Evolutionary conservation across 805 yeast genomes (phyloP).

Genomic region (Lachancea quebecensis): DNA sequence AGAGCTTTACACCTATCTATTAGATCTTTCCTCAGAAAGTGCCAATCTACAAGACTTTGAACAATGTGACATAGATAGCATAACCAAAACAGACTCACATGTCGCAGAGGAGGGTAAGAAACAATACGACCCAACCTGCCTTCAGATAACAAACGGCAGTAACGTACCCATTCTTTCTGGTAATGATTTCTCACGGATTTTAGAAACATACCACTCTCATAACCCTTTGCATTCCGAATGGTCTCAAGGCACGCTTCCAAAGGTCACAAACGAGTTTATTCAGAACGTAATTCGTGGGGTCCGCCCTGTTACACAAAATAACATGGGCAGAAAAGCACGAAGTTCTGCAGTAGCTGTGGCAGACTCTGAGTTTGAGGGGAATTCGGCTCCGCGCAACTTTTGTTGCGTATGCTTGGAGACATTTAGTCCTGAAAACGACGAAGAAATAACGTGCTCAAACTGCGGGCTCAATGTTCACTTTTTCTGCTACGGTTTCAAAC

Average conservation of each 20-base stretch:
- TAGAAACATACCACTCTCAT: conserved; percentile 1
- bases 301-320: background rate
- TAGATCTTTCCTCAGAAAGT: background rate
- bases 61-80: background rate
- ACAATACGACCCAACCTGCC: background rate
- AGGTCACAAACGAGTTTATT: background rate
- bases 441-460: conserved; percentile 41
- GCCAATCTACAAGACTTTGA: background rate
- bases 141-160: conserved; percentile 2
- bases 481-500: conserved; percentile 52
- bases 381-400: conserved; percentile 18
- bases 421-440: conserved; percentile 19
- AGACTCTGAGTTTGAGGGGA: background rate
- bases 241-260: conserved; percentile 5
- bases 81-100: background rate
- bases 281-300: background rate
- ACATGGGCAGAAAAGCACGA: conserved; percentile 5
- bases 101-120: background rate
- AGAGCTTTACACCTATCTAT: background rate
- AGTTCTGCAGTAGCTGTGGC: background rate
- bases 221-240: conserved; percentile 6
- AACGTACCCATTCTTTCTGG: conserved; percentile 1
- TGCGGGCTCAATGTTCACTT: conserved; percentile 71
- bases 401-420: conserved; percentile 55
- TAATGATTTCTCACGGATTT: background rate